These are phyloP conservation scores for Emergomyces africanus DNA, from an alignment of 2,329 filamentous ascomycete species.

Conservation along the genomic window DNA sequence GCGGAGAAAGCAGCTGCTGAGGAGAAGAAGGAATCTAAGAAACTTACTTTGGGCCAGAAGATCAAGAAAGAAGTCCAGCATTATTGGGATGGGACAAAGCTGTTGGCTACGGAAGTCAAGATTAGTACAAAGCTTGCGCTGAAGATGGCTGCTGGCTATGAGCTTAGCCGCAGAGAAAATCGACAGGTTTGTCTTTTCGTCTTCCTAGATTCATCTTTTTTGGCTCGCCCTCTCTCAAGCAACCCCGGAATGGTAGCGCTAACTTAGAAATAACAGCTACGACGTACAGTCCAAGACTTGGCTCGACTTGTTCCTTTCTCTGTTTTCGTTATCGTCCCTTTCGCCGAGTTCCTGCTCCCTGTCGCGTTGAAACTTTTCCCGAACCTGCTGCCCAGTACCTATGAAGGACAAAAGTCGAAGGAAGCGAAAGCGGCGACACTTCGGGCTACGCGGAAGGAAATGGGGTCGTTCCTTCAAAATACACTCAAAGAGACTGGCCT, in stretches of 20 bases:
- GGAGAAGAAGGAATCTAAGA: slow-evolving; percentile 61
- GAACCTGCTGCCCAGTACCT: slow-evolving; percentile 93
- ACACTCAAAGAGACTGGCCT: slow-evolving; percentile 90
- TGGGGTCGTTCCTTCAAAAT: slow-evolving; percentile 76
- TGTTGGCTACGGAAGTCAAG: slow-evolving; percentile 79
- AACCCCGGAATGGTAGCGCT: slow-evolving; percentile 4
- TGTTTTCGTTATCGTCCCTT: slow-evolving; percentile 91
- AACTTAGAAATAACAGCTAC: slow-evolving; percentile 39
- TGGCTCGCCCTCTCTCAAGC: neutral
- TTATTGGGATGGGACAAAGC: slow-evolving; percentile 98
- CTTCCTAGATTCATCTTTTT: neutral
- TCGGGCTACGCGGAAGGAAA: slow-evolving; percentile 79
- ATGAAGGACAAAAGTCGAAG: slow-evolving; percentile 81
- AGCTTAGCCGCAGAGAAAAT: slow-evolving; percentile 85
- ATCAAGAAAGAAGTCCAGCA: slow-evolving; percentile 88
- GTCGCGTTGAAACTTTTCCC: slow-evolving; percentile 91
- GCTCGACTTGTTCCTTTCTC: slow-evolving; percentile 90
- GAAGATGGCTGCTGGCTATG: slow-evolving; percentile 97
- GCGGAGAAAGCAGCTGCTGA: slow-evolving; percentile 47
- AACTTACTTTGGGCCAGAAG: slow-evolving; percentile 78
- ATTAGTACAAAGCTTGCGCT: slow-evolving; percentile 84
- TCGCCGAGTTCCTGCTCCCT: slow-evolving; percentile 84
- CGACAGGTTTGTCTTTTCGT: slow-evolving; percentile 48
- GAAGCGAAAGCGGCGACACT: slow-evolving; percentile 75
- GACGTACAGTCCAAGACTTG: slow-evolving; percentile 86